phyloP scores from a whole-genome alignment of 1,139 yeast species.

The Candida buenavistaensis region DNA sequence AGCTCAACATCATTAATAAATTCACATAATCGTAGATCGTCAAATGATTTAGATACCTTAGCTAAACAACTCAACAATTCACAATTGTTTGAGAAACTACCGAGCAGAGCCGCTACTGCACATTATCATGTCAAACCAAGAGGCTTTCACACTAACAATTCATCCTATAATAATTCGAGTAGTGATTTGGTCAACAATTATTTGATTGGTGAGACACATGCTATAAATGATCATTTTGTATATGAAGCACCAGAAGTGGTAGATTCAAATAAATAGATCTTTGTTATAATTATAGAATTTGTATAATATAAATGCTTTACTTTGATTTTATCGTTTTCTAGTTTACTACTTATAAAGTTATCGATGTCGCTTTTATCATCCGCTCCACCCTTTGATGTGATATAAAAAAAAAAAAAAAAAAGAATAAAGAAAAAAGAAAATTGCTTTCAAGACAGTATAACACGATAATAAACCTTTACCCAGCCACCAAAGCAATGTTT shows the following conservation, averaged over 20 bases:
- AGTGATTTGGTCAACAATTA: conserved; percentile 22
- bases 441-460: no score
- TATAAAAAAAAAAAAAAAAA: no score
- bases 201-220: conserved; percentile 22
- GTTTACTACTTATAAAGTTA: no score
- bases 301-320: neutral
- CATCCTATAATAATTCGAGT: conserved; percentile 22
- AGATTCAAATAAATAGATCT: conserved; percentile 1
- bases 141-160: conserved; percentile 4
- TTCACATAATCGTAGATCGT: conserved; percentile 14
- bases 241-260: conserved; percentile 22
- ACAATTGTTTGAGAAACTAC: conserved; percentile 39
- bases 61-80: conserved; percentile 44
- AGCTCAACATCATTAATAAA: conserved; percentile 7
- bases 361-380: no score
- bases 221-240: conserved; percentile 37
- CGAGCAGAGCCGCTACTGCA: conserved; percentile 32
- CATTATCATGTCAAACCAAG: conserved; percentile 15
- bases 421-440: no score
- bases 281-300: no score
- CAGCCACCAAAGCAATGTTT: conserved; percentile 1
- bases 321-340: no score
- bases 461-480: neutral
- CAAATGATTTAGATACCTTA: conserved; percentile 30
- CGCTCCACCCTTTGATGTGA: no score